Base-by-base conservation (phyloP, 208 protist genomes). In the Crithidia expoeki region DNA sequence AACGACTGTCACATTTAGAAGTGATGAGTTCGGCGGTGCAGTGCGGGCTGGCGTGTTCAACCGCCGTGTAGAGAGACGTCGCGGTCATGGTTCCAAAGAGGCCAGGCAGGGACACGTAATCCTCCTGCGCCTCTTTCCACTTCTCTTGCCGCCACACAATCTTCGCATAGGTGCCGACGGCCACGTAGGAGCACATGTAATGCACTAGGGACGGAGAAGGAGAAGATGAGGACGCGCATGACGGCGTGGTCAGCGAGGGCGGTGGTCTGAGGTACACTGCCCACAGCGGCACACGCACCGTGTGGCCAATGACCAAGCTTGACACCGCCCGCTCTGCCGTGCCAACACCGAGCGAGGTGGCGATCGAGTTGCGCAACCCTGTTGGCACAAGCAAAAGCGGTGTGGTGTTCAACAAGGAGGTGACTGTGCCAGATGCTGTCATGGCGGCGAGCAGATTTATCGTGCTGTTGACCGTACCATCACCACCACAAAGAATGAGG, bases 311-410 rank as follows among this genome's bases (percentile, higher is more conserved):
- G 30, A 89, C 85, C 56, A 93, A 81, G 4, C 75, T 79, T 4
- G 85, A 90, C 16, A 93, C 83, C 1, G 87, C 68, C 12, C 88
- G 84, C 70, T 90, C 80, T 5, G 84, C 85, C 4, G 81, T 85
- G 33, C 62, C 58, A 10, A 95, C 59, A 46, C 88, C 88, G 47
- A 93, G 84, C 11, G 86, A 92, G 44, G 69, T 62, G 30, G 90
- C 85, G 25, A 95, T 83, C 36, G 84, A 92, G 79, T 95, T 95
- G 69, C 90, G 83, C 42, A 90, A 49, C 14, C 90, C 90, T 23
- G 83, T 80, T 1, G 90, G 90, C 47, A 95, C 79, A 6, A 90
- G 47, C 10, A 92, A 58, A n/a, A 95, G 64, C 28, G 90, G 87
- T 42, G 62, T 67, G 10, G 38, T 10, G 44, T 71, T 23, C 51